These are phyloP conservation scores for Selaginella moellendorffii DNA, from an alignment of 75 land plant species.

Conservation along the genomic window DNA sequence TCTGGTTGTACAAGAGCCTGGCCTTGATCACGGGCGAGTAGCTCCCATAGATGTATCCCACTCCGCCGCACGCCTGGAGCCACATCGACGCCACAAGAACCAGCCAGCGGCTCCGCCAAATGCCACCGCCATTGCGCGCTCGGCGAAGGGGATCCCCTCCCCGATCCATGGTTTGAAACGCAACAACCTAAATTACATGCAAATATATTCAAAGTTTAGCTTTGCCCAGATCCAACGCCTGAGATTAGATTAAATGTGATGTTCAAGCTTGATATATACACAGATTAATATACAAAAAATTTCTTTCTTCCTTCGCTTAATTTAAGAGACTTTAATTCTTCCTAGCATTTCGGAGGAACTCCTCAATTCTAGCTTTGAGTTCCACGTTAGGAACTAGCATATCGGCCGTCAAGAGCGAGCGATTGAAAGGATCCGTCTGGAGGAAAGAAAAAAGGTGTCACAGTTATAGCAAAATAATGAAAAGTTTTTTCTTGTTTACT, in stretches of 20 bases:
- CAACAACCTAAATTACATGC: no score
- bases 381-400: slow-evolving; percentile 2
- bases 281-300: no score
- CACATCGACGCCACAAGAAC: slow-evolving; percentile 88
- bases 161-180: no score
- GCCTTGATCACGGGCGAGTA: slow-evolving; percentile 74
- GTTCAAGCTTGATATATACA: no score
- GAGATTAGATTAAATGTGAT: no score
- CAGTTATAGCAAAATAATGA: not conserved
- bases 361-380: not conserved
- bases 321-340: no score
- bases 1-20: slow-evolving; percentile 60
- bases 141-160: no score
- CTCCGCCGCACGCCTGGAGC: slow-evolving; percentile 65
- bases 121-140: no score
- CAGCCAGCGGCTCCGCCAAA: slow-evolving; percentile 66
- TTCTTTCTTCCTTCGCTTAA: no score
- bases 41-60: slow-evolving; percentile 81
- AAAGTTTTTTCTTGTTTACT: not conserved
- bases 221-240: no score
- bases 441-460: not conserved
- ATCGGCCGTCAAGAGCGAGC: not conserved
- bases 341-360: no score
- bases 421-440: slow-evolving; percentile 7
- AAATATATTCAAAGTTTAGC: no score